Percentiles rank a stretch among this genome's conserved stretches.
These are phyloP conservation scores for Talaromyces stipitatus DNA, from an alignment of 495 filamentous ascomycete genomes.

Conservation along the genomic window DNA sequence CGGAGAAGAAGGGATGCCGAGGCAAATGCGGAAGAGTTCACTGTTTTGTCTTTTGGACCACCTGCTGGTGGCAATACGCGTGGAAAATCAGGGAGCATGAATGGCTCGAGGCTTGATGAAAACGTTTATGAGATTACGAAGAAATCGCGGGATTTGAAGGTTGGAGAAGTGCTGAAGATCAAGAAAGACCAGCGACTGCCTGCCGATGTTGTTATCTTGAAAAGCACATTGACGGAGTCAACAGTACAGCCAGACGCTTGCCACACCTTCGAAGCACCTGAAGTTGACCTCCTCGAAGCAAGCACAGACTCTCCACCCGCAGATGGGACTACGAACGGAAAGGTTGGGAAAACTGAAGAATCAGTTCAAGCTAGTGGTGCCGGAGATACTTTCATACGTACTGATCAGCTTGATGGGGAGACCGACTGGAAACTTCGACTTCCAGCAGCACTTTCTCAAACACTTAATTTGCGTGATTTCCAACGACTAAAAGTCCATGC, in stretches of 20 bases:
- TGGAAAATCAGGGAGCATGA: slow-evolving; percentile 10
- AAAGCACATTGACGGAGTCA: slow-evolving; percentile 53
- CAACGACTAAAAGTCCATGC: slow-evolving; percentile 69
- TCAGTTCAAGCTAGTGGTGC: slow-evolving; percentile 25
- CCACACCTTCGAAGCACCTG: slow-evolving; percentile 3
- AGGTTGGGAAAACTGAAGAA: slow-evolving; percentile 1
- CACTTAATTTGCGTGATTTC: slow-evolving; percentile 58
- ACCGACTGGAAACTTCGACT: slow-evolving; percentile 98
- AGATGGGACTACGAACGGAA: slow-evolving; percentile 4
- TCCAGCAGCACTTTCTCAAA: slow-evolving; percentile 76
- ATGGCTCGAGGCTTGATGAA: not conserved
- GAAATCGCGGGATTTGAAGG: slow-evolving; percentile 81
- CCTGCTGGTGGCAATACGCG: slow-evolving; percentile 18
- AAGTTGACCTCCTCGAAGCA: not conserved
- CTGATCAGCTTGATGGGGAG: slow-evolving; percentile 96
- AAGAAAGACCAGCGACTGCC: slow-evolving; percentile 86
- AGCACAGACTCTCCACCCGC: not conserved
- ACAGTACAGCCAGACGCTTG: slow-evolving; percentile 1
- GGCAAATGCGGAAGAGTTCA: slow-evolving; percentile 88
- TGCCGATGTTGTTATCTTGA: slow-evolving; percentile 88
- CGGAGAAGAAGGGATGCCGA: slow-evolving; percentile 80
- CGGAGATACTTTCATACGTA: slow-evolving; percentile 93
- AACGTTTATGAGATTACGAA: slow-evolving; percentile 53
- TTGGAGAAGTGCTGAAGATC: slow-evolving; percentile 90
- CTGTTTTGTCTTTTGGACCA: slow-evolving; percentile 61